Evolutionary conservation across 768 basidiomycete species (phyloP).

Genomic region (Tricholoma bakamatsutake): DNA sequence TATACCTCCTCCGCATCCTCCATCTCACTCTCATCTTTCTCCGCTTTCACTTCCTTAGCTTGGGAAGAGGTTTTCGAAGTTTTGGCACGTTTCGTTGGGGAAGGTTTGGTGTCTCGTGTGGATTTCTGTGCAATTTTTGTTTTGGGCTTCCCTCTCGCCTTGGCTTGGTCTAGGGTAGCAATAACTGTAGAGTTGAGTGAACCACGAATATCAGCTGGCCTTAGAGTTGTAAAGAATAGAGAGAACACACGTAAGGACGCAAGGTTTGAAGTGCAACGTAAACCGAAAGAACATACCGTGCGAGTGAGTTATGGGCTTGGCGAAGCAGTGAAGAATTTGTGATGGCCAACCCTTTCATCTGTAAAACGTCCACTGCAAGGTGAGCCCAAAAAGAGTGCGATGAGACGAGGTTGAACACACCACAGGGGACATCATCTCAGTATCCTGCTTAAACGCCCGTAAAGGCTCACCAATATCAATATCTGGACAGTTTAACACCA

Average conservation of each 20-base stretch:
- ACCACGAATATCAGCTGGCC: constrained; percentile 54
- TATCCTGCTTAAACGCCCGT: constrained; percentile 40
- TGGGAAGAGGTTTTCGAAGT: constrained; percentile 11
- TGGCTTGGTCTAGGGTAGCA: constrained; percentile 38
- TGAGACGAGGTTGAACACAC: constrained; percentile 29
- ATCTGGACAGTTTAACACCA: constrained; percentile 49
- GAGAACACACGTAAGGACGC: not conserved
- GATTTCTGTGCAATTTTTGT: constrained; percentile 8
- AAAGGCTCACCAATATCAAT: constrained; percentile 44
- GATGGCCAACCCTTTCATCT: constrained; percentile 64
- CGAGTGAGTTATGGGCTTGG: constrained; percentile 51
- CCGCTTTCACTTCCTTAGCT: constrained; percentile 15
- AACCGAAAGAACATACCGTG: constrained; percentile 36
- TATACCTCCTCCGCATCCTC: constrained; percentile 42
- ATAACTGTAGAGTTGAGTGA: constrained; percentile 40
- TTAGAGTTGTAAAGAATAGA: constrained; percentile 16
- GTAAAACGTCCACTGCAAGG: not conserved
- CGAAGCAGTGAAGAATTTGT: constrained; percentile 52
- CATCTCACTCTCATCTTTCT: constrained; percentile 16
- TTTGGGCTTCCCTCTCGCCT: constrained; percentile 26
- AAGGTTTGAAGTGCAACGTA: not conserved
- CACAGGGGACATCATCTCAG: constrained; percentile 50
- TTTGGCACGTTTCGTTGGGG: constrained; percentile 32
- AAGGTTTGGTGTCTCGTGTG: constrained; percentile 23
- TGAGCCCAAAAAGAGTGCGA: not conserved